Base-by-base conservation (phyloP, 2,329 filamentous ascomycete genomes). In the Drechslera avenae region DNA sequence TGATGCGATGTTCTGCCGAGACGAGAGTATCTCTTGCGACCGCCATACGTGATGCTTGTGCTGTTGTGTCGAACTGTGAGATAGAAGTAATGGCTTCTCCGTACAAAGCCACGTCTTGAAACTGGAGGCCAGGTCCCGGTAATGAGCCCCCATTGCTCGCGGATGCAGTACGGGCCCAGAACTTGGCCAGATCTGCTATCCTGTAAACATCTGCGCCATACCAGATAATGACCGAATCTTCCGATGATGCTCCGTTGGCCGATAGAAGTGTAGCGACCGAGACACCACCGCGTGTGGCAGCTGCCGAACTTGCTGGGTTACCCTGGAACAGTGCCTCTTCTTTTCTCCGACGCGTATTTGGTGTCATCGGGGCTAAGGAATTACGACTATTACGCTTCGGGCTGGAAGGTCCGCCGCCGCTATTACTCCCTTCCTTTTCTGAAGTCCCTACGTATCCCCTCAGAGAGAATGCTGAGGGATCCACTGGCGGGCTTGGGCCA, bases 341-440 rank as follows among this genome's bases (percentile, higher is more conserved):
- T 53, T 75, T 77, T 39, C 71, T 71, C 37, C 75, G 75, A 10
- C 78, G 73, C 5, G 78, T 81, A 53, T 80, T 80, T 4, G 79
- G 79, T 6, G 79, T 81, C 76, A 79, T 79, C 2, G 79, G 79
- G 3, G 75, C 77, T 2, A 81, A 69, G 18, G 69, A 69, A 34
- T 67, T 67, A 6, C 66, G 63, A 17, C 66, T 64, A 51, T 66
- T 72, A 18, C 68, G 63, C 46, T 72, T 76, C 1, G 67, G 63
- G 43, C 66, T 72, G 18, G 63, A 57, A 10, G 64, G 26, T 10
- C 26, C 26, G 10, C 26, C 41, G 16, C 57, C 57, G 32, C 54
- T 54, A 42, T 45, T 57, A 26, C 49, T 47, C 18, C 54, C 50
- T 5, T 66, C 64, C 30, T 57, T 61, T 7, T 70, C 68, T 14